Conservation (phyloP, 352 stramenopile genomes). For the Globisporangium acanthophoron region DNA sequence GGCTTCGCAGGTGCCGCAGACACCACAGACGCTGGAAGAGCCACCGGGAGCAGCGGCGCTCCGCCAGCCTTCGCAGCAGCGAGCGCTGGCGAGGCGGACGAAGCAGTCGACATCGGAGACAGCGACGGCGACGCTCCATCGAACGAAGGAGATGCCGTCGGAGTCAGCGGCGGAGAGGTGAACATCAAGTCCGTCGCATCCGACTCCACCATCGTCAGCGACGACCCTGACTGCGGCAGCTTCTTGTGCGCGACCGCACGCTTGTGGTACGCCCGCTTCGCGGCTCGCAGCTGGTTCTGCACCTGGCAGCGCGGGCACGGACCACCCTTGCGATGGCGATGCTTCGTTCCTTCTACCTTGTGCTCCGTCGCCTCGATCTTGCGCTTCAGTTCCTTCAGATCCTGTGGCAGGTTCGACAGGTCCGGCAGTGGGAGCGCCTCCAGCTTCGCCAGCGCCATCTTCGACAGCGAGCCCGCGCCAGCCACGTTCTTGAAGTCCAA, state of each 20-base stretch:
- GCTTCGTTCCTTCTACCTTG: slow-evolving; percentile 85
- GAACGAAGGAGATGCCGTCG: slow-evolving; percentile 11
- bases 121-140: slow-evolving; percentile 20
- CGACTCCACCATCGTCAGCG: slow-evolving; percentile 3
- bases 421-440: slow-evolving; percentile 71
- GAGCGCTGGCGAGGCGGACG: slow-evolving; percentile 6
- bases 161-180: slow-evolving; percentile 10
- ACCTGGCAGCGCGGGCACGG: slow-evolving; percentile 78
- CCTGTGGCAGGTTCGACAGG: slow-evolving; percentile 67
- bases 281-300: slow-evolving; percentile 74
- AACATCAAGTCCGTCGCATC: slow-evolving; percentile 12
- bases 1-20: slow-evolving; percentile 1
- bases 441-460: slow-evolving; percentile 60
- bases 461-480: slow-evolving; percentile 36
- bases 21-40: slow-evolving; percentile 19
- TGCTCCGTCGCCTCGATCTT: slow-evolving; percentile 83
- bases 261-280: slow-evolving; percentile 80
- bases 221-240: slow-evolving; percentile 40
- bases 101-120: slow-evolving; percentile 12
- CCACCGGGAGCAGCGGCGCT: slow-evolving; percentile 17
- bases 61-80: slow-evolving; percentile 1
- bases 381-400: slow-evolving; percentile 76
- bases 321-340: slow-evolving; percentile 78
- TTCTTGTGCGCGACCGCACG: slow-evolving; percentile 79
- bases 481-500: slow-evolving; percentile 60